Evolutionary conservation across 2,329 filamentous ascomycete genomes (phyloP).

Genomic region (Helminthosporium solani): DNA sequence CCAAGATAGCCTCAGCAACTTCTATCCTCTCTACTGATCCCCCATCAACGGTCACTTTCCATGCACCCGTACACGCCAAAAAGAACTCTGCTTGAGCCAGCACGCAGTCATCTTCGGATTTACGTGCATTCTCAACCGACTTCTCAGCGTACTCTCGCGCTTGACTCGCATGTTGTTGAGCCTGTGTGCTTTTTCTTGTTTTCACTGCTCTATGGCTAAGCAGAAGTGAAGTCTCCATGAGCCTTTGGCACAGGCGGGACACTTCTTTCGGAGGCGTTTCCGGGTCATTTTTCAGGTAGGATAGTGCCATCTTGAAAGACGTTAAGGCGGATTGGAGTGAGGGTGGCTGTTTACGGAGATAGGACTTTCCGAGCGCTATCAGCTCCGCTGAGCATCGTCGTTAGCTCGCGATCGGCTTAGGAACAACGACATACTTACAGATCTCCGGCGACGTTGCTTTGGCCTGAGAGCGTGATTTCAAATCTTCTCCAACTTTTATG

Average conservation of each 20-base stretch:
- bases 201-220: constrained; percentile 5
- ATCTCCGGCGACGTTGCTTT: constrained; percentile 11
- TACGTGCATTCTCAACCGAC: constrained; percentile 9
- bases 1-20: constrained; percentile 2
- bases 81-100: constrained; percentile 15
- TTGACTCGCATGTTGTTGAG: constrained; percentile 10
- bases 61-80: constrained; percentile 10
- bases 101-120: constrained; percentile 11
- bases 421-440: not conserved
- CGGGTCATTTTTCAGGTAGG: constrained; percentile 11
- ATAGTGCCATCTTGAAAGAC: constrained; percentile 15
- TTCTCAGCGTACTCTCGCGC: constrained; percentile 12
- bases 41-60: constrained; percentile 13
- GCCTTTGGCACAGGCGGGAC: constrained; percentile 18
- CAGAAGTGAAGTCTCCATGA: constrained; percentile 11
- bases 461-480: not conserved
- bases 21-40: constrained; percentile 4
- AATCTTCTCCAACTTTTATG: not conserved
- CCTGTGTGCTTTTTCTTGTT: not conserved
- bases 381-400: constrained; percentile 6
- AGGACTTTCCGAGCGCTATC: constrained; percentile 5
- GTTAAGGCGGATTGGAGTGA: constrained; percentile 8
- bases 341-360: constrained; percentile 4
- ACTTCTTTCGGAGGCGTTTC: constrained; percentile 14
- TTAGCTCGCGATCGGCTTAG: not conserved